Evolutionary conservation across 2,329 filamentous ascomycete species (phyloP), one percentile per base, ranked within the genome.

Genomic region (Coniochaeta sp.): DNA sequence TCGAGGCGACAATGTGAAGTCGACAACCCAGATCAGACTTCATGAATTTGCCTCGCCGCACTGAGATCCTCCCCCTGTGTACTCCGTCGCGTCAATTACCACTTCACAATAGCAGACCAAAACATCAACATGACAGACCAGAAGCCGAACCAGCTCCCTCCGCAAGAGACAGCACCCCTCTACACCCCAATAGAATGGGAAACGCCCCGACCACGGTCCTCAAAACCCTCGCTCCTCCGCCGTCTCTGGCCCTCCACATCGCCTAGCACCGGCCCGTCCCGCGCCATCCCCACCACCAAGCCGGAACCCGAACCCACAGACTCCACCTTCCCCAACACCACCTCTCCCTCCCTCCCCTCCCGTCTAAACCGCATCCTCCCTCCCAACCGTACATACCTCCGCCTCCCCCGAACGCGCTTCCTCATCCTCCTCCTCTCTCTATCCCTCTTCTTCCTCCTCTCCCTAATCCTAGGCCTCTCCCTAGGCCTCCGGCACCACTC

Each of bases 401-500:
- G 47, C 48, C 40, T 47, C 33, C 33, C 51, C 28, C 52, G 56
- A n/a, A n/a, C n/a, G 22, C 49, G 31, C 48, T 31, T 33, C 24
- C 24, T 57, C 20, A 27, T 55, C 33, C 42, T 55, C 22, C n/a
- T 50, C 24, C 28, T 57, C 5, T 22, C 48, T 8, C 26, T 49
- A 16, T 28, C 27, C 3, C 5, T 53, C 40, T 4, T 54, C 16
- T 1, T 52, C 20, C 24, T 56, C 38, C 7, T 56, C 46, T 27
- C 52, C 40, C 50, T 58, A 8, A 52, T 38, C 48, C 32, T 55
- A 4, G 53, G 50, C 14, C 54, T 60, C 10, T 55, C 49, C 13
- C 32, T 60, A 8, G 57, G 57, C 18, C 51, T 58, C 4, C 53
- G 55, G 0, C 50, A 16, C 22, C 54, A 0, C 56, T 53, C 4